Percentiles rank a stretch among this genome's conserved stretches.
phyloP scores from a whole-genome alignment of 2,329 filamentous ascomycete species.

The Knufia petricola region DNA sequence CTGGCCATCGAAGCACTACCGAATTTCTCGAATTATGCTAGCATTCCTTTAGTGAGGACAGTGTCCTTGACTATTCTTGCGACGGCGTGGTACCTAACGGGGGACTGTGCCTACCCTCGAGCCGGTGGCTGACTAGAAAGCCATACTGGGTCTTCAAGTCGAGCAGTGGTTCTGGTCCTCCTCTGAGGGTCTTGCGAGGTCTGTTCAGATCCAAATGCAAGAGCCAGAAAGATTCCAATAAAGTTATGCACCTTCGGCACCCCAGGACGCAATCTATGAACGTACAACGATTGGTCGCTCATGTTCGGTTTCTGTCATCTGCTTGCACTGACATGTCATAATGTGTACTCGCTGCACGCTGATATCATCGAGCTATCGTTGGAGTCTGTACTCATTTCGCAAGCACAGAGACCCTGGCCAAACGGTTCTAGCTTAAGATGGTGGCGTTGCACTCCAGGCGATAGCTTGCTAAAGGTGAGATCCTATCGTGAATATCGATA shows the following conservation, averaged over 20 bases:
- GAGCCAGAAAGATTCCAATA: background rate
- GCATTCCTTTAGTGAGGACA: background rate
- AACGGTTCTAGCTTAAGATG: background rate
- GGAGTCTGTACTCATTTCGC: background rate
- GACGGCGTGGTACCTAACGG: background rate
- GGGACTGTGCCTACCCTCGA: background rate
- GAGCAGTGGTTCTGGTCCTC: background rate
- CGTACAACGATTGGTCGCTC: background rate
- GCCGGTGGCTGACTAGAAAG: background rate
- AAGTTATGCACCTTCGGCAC: background rate
- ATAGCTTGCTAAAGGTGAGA: background rate
- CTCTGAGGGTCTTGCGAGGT: background rate
- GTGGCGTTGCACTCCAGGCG: background rate
- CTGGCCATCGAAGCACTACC: background rate
- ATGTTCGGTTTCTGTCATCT: background rate
- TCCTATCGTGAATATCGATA: slow-evolving; percentile 8
- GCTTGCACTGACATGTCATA: background rate
- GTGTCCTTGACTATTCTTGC: background rate
- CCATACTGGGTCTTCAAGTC: background rate
- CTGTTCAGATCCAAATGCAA: background rate
- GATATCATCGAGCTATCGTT: background rate
- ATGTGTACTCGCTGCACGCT: background rate
- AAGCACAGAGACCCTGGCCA: background rate
- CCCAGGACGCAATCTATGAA: background rate
- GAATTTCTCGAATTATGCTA: slow-evolving; percentile 1